Evolutionary conservation across 1,139 yeast species (phyloP).

Genomic region (Candida glucosophila): DNA sequence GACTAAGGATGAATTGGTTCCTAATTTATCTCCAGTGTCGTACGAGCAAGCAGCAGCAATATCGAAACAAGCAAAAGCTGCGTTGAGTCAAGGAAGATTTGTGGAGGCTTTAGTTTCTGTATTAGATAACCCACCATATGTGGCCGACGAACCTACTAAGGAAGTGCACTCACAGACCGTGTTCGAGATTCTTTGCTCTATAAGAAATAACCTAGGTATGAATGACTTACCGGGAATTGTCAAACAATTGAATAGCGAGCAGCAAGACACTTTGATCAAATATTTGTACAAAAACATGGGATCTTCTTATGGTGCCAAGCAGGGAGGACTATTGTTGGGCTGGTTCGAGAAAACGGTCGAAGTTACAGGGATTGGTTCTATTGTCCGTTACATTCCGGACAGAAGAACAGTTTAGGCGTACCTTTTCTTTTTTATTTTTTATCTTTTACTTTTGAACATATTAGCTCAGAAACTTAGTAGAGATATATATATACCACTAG

Average conservation of each 20-base stretch:
- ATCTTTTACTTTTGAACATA: no score
- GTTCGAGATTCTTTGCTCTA: conserved; percentile 65
- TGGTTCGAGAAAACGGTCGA: conserved; percentile 94
- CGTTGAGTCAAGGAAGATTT: conserved; percentile 66
- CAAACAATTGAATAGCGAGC: conserved; percentile 47
- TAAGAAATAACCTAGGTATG: conserved; percentile 46
- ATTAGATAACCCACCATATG: conserved; percentile 75
- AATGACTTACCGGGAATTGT: conserved; percentile 60
- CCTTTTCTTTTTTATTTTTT: neutral
- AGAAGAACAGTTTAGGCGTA: conserved; percentile 71
- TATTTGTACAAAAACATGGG: conserved; percentile 84
- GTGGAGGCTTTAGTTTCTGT: conserved; percentile 56
- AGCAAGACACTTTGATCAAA: conserved; percentile 74
- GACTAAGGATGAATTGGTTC: conserved; percentile 55
- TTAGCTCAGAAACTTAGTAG: conserved; percentile 8
- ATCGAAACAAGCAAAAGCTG: conserved; percentile 51
- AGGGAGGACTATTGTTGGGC: conserved; percentile 74
- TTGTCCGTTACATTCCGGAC: conserved; percentile 79
- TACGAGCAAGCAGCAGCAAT: conserved; percentile 47
- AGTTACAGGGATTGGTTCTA: conserved; percentile 79
- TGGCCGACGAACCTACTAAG: conserved; percentile 54
- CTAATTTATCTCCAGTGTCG: conserved; percentile 32
- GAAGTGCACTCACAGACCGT: conserved; percentile 46
- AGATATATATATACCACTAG: neutral
- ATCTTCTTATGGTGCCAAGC: conserved; percentile 67